A percentile compares a stretch with the other conserved stretches of the same genome.
phyloP scores from a whole-genome alignment of 345 rosid species.

The Aquilaria malaccensis region DNA sequence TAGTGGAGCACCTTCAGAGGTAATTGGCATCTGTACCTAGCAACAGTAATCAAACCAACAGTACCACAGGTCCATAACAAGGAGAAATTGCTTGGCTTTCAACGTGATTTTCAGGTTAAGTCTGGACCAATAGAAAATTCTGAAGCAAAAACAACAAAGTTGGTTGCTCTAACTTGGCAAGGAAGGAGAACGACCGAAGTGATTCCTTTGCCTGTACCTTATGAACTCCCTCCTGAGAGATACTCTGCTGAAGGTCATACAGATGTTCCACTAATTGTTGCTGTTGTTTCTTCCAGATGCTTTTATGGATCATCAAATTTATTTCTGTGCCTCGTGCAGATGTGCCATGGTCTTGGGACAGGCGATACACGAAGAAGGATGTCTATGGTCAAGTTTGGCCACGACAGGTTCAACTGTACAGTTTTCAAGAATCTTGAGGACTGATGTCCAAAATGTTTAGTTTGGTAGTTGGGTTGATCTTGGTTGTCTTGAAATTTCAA shows the following conservation, averaged over 20 bases:
- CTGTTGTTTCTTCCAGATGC: background rate
- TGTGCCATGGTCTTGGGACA: slow-evolving; percentile 96
- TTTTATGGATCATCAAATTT: slow-evolving; percentile 2
- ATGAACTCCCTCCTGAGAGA: slow-evolving; percentile 69
- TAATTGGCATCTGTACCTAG: slow-evolving; percentile 5
- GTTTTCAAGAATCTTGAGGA: slow-evolving; percentile 19
- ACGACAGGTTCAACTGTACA: slow-evolving; percentile 29
- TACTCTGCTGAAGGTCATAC: slow-evolving; percentile 62
- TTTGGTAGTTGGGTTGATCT: background rate
- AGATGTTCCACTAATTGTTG: background rate
- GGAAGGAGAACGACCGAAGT: slow-evolving; percentile 39
- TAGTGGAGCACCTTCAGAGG: slow-evolving; percentile 26
- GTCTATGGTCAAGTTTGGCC: slow-evolving; percentile 90
- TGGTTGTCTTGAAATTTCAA: background rate
- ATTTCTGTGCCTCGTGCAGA: slow-evolving; percentile 31
- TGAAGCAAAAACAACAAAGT: slow-evolving; percentile 25
- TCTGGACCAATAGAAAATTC: slow-evolving; percentile 12
- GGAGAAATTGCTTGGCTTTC: background rate
- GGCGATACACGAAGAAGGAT: slow-evolving; percentile 62
- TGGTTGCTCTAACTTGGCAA: slow-evolving; percentile 66
- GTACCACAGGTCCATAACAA: background rate
- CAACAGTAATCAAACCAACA: background rate
- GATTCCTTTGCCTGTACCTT: slow-evolving; percentile 66
- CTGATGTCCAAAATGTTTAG: background rate
- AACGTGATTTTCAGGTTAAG: slow-evolving; percentile 18